Evolutionary conservation across 2,329 filamentous ascomycete species (phyloP), one percentile per base, ranked within the genome.

Genomic region (Dactylellina haptotyla): DNA sequence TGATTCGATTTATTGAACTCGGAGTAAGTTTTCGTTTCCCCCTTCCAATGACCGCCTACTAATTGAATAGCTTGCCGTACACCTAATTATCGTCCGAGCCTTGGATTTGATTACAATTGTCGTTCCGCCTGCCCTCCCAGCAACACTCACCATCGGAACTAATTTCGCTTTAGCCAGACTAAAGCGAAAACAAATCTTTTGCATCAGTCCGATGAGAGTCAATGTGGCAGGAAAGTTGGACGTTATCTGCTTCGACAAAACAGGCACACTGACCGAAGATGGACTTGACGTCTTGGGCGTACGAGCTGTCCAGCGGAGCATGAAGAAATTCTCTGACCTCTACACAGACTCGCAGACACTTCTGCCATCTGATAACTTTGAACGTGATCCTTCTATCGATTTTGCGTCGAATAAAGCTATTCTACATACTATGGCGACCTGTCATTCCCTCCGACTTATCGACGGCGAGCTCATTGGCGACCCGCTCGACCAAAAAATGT

Each of bases 221-320:
- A 99, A 98, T 78, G 93, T 99, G 4, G 95, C 91, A 14, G 95
- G 96, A 54, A 98, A 98, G 81, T 83, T 99, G 2, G 95, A 99
- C 79, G 87, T 98, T 9, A 91, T 99, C 82, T 97, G 94, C 81
- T 99, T 99, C 76, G 95, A 99, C 82, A 99, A 99, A 82, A 99
- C 95, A 0, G 95, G 95, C n/a, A 99, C 95, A 0, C 83, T 99
- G 61, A 99, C 95, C 0, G 95, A 98, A 81, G 95, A 99, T 80
- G 95, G 95, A 0, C 83, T 99, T 43, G 96, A 99, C 80, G 92
- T 99, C 16, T 85, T 99, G 10, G 95, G 95, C 10, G 88, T 97
- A 18, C 88, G 92, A 32, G 88, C 95, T 4, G 92, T 92, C 8
- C 87, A 90, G 64, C 84, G 85, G 53, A 85, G 85, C 0, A 81